phyloP scores from a whole-genome alignment of 805 yeast genomes.

The Candida pseudofarinosa region DNA sequence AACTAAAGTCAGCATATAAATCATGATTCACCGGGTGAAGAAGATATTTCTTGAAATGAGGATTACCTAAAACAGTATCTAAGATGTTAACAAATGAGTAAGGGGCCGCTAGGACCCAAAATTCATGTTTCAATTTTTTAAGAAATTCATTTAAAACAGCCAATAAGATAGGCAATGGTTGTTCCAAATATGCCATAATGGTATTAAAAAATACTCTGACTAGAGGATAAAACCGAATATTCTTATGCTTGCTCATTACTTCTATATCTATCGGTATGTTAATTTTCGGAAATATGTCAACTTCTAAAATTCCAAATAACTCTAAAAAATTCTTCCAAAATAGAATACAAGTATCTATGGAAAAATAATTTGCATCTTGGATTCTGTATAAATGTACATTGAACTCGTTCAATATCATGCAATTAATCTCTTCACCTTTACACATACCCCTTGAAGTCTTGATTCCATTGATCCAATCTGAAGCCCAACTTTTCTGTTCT shows the following conservation, averaged over 20 bases:
- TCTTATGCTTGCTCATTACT: conserved; percentile 23
- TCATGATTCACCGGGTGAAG: conserved; percentile 12
- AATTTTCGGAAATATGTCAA: conserved; percentile 28
- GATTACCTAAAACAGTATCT: conserved; percentile 57
- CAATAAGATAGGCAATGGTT: conserved; percentile 54
- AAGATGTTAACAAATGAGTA: conserved; percentile 51
- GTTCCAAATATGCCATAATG: conserved; percentile 45
- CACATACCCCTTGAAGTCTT: conserved; percentile 2
- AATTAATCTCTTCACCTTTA: conserved; percentile 6
- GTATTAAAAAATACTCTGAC: conserved; percentile 46
- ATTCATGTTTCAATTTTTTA: conserved; percentile 34
- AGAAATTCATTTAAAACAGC: conserved; percentile 47
- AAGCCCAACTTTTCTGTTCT: conserved; percentile 48
- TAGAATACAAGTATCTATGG: conserved; percentile 31
- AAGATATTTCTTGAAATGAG: conserved; percentile 40
- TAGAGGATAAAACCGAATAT: conserved; percentile 32
- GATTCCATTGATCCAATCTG: conserved; percentile 6
- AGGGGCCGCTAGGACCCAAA: conserved; percentile 58
- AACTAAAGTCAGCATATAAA: not conserved
- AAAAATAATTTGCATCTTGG: conserved; percentile 50
- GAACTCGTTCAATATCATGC: conserved; percentile 52
- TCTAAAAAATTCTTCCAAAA: conserved; percentile 47
- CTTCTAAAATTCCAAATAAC: conserved; percentile 31
- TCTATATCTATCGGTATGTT: conserved; percentile 26
- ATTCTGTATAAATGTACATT: conserved; percentile 46